Base-by-base conservation (phyloP, 495 filamentous ascomycete genomes). In the Terfezia claveryi region DNA sequence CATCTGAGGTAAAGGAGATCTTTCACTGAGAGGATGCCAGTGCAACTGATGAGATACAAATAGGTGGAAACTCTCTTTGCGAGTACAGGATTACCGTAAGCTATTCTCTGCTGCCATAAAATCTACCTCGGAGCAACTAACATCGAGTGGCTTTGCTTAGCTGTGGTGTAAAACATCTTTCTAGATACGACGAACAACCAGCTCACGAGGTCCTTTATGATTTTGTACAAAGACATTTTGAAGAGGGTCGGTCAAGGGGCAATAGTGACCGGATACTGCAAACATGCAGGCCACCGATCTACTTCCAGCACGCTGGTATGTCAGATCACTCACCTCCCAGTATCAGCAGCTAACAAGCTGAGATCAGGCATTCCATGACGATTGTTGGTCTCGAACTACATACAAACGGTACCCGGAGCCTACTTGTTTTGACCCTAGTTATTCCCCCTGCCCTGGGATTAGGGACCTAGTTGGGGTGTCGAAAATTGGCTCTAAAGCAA, bases 351-450 rank as follows among this genome's bases (percentile, higher is more conserved):
- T 50, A 8, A 49, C 14, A 4, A 14, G 17, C 12, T 46, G 17
- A 14, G 14, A 38, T 55, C 57, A 79, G 88, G 7, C 91, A 98
- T 62, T 94, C 87, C 5, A 73, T 94, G 70, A 95, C 88, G 1
- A 87, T 96, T 46, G 72, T 98, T 54, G 91, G 91, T 0, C 74
- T 94, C 38, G 88, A 95, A 63, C 72, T 74, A 27, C 74, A 73
- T 9, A 71, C 66, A 37, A 74, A 81, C 56, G 87, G 86, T 36
- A 67, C 68, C 36, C 73, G 75, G 52, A 82, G 84, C 58, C 68
- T 98, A 9, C 68, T 98, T 4, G 82, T 94, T 17, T 94, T 61
- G 91, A 96, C 67, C 87, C 91, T 1, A 82, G 82, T 70, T 89
- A 85, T 64, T 77, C 79, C 51, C 82, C 87, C 37, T 75, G 82